These are phyloP conservation scores for Suhomyces faveliae DNA, from an alignment of 805 yeast genomes.

Conservation along the genomic window DNA sequence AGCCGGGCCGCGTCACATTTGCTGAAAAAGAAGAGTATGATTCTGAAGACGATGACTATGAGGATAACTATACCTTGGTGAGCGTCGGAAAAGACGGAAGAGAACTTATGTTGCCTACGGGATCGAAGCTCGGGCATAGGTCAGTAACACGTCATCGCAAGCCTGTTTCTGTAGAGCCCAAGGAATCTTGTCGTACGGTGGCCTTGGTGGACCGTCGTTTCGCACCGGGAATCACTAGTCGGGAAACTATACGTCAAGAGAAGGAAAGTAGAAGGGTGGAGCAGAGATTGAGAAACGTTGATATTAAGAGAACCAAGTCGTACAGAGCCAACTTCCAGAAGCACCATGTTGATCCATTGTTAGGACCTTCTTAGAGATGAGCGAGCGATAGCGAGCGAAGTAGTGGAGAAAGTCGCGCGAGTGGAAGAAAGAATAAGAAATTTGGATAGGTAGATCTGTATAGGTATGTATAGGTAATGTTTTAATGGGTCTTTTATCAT, in stretches of 20 bases:
- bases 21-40: constrained; percentile 11
- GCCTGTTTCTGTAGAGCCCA: constrained; percentile 29
- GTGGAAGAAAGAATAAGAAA: too few species aligned
- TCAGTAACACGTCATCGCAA: constrained; percentile 67
- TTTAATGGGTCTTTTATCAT: too few species aligned
- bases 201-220: constrained; percentile 67
- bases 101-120: constrained; percentile 73
- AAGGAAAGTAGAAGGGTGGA: constrained; percentile 25
- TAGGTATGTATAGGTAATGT: too few species aligned
- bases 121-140: constrained; percentile 79
- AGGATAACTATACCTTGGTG: constrained; percentile 30
- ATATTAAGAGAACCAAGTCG: constrained; percentile 26
- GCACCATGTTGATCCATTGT: constrained; percentile 68
- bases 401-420: not conserved
- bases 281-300: constrained; percentile 20
- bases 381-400: not conserved
- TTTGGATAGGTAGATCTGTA: too few species aligned
- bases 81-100: constrained; percentile 57
- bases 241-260: constrained; percentile 34
- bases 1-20: not conserved
- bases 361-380: constrained; percentile 27
- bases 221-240: constrained; percentile 35
- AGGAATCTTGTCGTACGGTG: constrained; percentile 72
- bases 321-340: constrained; percentile 32
- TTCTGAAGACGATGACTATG: constrained; percentile 13